These are phyloP conservation scores for Cladophialophora bantiana DNA, from an alignment of 2,329 filamentous ascomycete genomes.

Conservation along the genomic window DNA sequence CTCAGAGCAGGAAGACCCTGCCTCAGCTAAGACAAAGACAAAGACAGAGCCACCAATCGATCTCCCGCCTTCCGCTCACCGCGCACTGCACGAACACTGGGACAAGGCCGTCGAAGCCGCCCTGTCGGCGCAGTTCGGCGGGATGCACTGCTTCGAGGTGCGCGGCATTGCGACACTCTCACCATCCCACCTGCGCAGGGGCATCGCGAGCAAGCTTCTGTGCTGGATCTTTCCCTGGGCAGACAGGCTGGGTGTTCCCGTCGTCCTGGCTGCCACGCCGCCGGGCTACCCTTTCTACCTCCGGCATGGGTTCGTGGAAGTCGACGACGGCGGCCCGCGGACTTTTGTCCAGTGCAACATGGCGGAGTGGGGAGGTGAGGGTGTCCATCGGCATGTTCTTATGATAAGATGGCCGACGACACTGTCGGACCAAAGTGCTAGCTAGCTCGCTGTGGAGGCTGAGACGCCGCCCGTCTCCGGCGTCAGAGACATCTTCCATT, in stretches of 20 bases:
- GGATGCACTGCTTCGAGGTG: constrained; percentile 29
- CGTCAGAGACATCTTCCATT: too few relatives aligned
- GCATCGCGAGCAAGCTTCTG: constrained; percentile 26
- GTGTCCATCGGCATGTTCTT: constrained; percentile 27
- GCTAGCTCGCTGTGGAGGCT: too few relatives aligned
- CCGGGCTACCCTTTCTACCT: constrained; percentile 24
- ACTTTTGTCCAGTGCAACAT: constrained; percentile 22
- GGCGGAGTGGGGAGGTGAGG: constrained; percentile 24
- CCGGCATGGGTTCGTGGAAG: constrained; percentile 26
- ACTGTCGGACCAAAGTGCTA: too few relatives aligned
- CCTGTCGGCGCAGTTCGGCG: constrained; percentile 12
- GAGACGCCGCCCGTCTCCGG: too few relatives aligned
- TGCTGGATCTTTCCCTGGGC: constrained; percentile 25
- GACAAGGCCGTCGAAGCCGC: constrained; percentile 22
- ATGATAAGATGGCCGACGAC: constrained; percentile 18
- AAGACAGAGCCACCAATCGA: neutral
- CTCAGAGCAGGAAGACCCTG: too few relatives aligned
- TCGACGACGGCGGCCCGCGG: constrained; percentile 13
- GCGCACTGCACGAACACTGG: constrained; percentile 21
- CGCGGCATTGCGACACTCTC: constrained; percentile 19
- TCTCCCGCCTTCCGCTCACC: constrained; percentile 10
- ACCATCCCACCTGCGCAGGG: constrained; percentile 24
- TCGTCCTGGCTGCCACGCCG: constrained; percentile 27
- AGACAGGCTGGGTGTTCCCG: constrained; percentile 18
- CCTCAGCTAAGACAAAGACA: too few relatives aligned